phyloP scores from a whole-genome alignment of 2,329 filamentous ascomycete species.

The Diplocarpon rosae region DNA sequence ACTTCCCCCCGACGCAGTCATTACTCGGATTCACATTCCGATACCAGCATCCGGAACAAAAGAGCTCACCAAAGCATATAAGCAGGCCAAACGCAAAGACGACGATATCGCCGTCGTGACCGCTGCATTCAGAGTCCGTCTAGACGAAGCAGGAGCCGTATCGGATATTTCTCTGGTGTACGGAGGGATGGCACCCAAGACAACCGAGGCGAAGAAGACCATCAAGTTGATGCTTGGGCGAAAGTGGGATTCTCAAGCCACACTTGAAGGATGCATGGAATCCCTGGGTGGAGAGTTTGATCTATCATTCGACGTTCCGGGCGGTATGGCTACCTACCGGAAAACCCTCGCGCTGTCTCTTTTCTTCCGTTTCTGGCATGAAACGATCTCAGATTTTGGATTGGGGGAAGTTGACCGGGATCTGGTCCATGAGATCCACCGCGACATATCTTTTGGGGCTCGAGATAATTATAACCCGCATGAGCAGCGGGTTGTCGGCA shows the following conservation, averaged over 20 bases:
- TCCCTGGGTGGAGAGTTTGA: slow-evolving; percentile 78
- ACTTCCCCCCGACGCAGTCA: slow-evolving; percentile 68
- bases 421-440: slow-evolving; percentile 71
- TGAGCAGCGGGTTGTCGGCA: slow-evolving; percentile 68
- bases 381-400: slow-evolving; percentile 55
- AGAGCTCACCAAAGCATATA: slow-evolving; percentile 81
- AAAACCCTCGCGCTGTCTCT: slow-evolving; percentile 81
- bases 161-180: slow-evolving; percentile 71
- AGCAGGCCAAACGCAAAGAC: slow-evolving; percentile 91
- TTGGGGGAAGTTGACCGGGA: slow-evolving; percentile 52
- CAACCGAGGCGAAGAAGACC: slow-evolving; percentile 66
- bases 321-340: slow-evolving; percentile 91
- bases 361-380: slow-evolving; percentile 94
- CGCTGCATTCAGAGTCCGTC: slow-evolving; percentile 61
- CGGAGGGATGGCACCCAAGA: slow-evolving; percentile 86
- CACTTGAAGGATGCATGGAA: slow-evolving; percentile 76
- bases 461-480: slow-evolving; percentile 70
- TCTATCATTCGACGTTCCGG: slow-evolving; percentile 76
- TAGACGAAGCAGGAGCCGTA: slow-evolving; percentile 59
- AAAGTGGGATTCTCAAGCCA: slow-evolving; percentile 65
- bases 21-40: slow-evolving; percentile 73
- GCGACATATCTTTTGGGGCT: slow-evolving; percentile 64
- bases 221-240: slow-evolving; percentile 63
- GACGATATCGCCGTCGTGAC: slow-evolving; percentile 98
- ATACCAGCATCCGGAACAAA: slow-evolving; percentile 53